These are phyloP conservation scores for Brassica cretica DNA, from an alignment of 345 rosid species.

Conservation along the genomic window DNA sequence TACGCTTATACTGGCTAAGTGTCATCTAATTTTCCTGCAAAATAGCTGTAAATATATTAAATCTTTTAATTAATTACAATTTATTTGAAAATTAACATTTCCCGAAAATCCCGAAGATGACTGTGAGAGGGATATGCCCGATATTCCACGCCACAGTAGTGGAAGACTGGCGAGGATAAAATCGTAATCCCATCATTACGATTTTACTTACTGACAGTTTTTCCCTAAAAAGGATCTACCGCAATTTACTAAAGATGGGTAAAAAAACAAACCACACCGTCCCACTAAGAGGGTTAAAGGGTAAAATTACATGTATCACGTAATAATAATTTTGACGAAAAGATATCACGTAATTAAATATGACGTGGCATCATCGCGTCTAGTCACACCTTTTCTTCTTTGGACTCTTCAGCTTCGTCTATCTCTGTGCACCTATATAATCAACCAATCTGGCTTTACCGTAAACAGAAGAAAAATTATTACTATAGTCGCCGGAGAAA, in stretches of 20 bases:
- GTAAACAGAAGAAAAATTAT: not conserved
- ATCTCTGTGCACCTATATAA: constrained; percentile 21
- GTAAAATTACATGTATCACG: not conserved
- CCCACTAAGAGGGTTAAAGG: constrained; percentile 13
- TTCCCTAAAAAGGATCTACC: constrained; percentile 22
- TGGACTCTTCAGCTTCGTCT: constrained; percentile 30
- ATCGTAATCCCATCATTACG: constrained; percentile 2
- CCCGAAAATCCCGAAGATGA: constrained; percentile 20
- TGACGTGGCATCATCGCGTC: constrained; percentile 32
- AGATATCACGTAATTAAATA: constrained; percentile 13
- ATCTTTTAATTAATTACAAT: not conserved
- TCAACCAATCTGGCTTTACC: constrained; percentile 6
- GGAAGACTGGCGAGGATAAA: constrained; percentile 9
- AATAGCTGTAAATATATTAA: constrained; percentile 1
- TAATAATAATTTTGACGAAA: not conserved
- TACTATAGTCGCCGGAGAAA: constrained; percentile 43
- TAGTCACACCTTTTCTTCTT: constrained; percentile 30
- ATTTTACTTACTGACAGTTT: constrained; percentile 25
- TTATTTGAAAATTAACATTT: not conserved
- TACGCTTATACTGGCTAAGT: not conserved
- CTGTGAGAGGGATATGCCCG: constrained; percentile 11
- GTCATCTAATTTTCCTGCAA: not conserved
- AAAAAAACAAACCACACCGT: constrained; percentile 6
- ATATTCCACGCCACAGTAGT: constrained; percentile 37
- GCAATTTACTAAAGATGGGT: not conserved